Evolutionary conservation across 768 basidiomycete species (phyloP).

Genomic region (Suillus discolor): DNA sequence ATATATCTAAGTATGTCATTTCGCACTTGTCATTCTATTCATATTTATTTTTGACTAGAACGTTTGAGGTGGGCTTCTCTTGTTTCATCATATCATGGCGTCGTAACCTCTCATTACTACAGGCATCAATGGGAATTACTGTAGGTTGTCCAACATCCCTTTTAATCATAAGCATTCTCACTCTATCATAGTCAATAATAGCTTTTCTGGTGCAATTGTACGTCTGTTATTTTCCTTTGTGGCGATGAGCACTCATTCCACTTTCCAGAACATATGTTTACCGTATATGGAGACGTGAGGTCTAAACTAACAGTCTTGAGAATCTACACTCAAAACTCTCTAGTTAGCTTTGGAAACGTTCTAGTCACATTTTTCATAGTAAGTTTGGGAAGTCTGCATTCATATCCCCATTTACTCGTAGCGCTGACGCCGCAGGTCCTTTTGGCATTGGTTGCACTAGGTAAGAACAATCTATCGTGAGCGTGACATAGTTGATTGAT

Average conservation of each 20-base stretch:
- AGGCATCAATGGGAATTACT: slow-evolving; percentile 40
- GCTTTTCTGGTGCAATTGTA: slow-evolving; percentile 40
- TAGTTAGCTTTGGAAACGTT: slow-evolving; percentile 36
- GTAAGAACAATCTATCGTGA: slow-evolving; percentile 11
- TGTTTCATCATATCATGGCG: neutral
- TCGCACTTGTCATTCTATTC: neutral
- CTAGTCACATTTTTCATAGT: slow-evolving; percentile 36
- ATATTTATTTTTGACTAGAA: neutral
- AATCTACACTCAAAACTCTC: neutral
- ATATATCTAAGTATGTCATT: slow-evolving; percentile 29
- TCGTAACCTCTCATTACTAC: neutral
- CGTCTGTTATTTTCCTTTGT: slow-evolving; percentile 8
- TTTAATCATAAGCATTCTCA: neutral
- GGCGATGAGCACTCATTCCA: neutral
- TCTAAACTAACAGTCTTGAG: neutral
- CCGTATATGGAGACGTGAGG: slow-evolving; percentile 40
- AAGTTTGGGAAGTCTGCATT: slow-evolving; percentile 14
- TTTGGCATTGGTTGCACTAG: slow-evolving; percentile 30
- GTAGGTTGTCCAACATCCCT: slow-evolving; percentile 16
- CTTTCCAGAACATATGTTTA: slow-evolving; percentile 36
- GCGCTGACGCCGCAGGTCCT: slow-evolving; percentile 18
- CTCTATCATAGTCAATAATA: slow-evolving; percentile 29
- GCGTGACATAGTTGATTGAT: neutral
- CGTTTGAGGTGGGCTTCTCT: slow-evolving; percentile 6
- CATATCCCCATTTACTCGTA: slow-evolving; percentile 1